A percentile compares a stretch with the other conserved stretches of the same genome.
Evolutionary conservation across 768 basidiomycete species (phyloP).

Genomic region (Boletus rubropictus): DNA sequence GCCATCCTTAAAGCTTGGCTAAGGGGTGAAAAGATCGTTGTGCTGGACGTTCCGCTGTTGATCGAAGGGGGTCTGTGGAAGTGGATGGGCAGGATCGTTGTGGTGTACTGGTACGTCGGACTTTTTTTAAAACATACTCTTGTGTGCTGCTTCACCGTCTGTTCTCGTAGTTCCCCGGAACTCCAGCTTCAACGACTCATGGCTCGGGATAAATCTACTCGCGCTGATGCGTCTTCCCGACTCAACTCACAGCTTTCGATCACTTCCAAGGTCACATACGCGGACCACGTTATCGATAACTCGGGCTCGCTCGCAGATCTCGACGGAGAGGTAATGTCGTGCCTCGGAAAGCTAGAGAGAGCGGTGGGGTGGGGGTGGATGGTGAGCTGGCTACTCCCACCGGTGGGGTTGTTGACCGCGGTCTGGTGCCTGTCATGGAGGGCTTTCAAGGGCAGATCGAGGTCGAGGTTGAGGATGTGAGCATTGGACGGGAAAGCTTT

Average conservation of each 20-base stretch:
- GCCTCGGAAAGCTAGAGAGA: conserved; percentile 41
- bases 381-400: conserved; percentile 59
- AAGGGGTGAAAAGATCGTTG: conserved; percentile 67
- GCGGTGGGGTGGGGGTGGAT: conserved; percentile 55
- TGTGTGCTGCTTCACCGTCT: background rate
- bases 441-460: conserved; percentile 22
- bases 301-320: conserved; percentile 71
- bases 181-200: conserved; percentile 83
- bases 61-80: conserved; percentile 85
- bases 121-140: conserved; percentile 7
- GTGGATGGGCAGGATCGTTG: conserved; percentile 76
- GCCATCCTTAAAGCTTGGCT: conserved; percentile 68
- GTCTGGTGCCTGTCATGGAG: conserved; percentile 36
- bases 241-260: conserved; percentile 80
- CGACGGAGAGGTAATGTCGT: conserved; percentile 36
- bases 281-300: conserved; percentile 85
- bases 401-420: conserved; percentile 45
- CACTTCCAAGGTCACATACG: conserved; percentile 71
- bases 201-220: conserved; percentile 60
- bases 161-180: conserved; percentile 57
- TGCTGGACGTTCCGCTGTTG: conserved; percentile 88
- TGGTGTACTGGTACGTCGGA: conserved; percentile 79
- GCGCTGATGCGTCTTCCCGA: conserved; percentile 65
- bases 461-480: conserved; percentile 13
- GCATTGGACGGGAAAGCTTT: background rate